phyloP scores from a whole-genome alignment of 257 asterid species.

The Ligustrum vulgare region DNA sequence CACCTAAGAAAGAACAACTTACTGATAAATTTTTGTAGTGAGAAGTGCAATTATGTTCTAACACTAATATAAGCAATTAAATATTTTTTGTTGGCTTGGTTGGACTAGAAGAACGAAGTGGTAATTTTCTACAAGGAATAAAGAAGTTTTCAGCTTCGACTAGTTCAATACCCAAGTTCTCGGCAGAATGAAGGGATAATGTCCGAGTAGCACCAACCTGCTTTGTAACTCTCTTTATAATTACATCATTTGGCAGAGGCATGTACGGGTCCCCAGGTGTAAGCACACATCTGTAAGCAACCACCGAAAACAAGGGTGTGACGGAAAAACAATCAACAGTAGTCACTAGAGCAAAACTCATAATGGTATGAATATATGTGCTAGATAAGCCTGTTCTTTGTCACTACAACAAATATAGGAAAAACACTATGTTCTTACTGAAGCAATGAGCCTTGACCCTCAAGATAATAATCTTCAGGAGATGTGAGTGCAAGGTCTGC shows the following conservation, averaged over 20 bases:
- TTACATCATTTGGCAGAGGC: constrained; percentile 88
- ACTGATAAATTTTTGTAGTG: neutral
- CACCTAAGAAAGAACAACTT: neutral
- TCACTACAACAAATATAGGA: neutral
- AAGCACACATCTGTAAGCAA: constrained; percentile 75
- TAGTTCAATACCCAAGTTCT: neutral
- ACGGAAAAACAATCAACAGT: neutral
- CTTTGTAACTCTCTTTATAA: constrained; percentile 77
- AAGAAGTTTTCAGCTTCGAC: neutral
- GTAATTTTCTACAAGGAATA: neutral
- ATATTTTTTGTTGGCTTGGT: neutral
- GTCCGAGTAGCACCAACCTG: constrained; percentile 56
- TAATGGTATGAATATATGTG: neutral
- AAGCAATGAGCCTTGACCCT: constrained; percentile 96
- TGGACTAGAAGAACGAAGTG: neutral
- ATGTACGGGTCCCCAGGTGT: constrained; percentile 99
- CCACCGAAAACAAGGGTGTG: constrained; percentile 20
- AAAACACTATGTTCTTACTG: constrained; percentile 57
- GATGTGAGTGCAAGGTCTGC: constrained; percentile 97
- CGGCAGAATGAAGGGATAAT: neutral
- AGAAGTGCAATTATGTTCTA: neutral
- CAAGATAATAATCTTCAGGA: constrained; percentile 85
- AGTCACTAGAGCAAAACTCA: constrained; percentile 12
- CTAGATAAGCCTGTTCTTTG: constrained; percentile 10
- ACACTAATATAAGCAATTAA: neutral